Evolutionary conservation across 306 rosid genomes (phyloP).

Genomic region (Canavalia gladiata): DNA sequence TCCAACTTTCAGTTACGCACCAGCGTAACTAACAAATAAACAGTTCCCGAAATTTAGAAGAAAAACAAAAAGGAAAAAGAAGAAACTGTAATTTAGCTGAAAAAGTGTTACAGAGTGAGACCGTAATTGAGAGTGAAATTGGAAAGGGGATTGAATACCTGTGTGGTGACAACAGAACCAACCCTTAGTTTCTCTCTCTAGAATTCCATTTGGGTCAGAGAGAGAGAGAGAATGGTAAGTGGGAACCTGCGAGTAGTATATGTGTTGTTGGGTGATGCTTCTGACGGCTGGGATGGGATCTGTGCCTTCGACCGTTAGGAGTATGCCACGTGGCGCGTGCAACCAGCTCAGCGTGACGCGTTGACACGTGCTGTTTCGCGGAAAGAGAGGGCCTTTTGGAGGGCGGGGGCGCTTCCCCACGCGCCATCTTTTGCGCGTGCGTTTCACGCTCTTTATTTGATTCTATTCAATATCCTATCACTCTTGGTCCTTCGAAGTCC

Average conservation of each 20-base stretch:
- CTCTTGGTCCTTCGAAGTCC: constrained; percentile 18
- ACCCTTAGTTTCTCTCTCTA: constrained; percentile 47
- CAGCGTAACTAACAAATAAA: constrained; percentile 52
- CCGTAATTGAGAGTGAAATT: constrained; percentile 31
- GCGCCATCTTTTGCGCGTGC: constrained; percentile 25
- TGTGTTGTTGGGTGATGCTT: constrained; percentile 53
- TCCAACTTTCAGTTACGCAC: constrained; percentile 43
- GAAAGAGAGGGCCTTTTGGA: constrained; percentile 56
- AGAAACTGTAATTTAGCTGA: constrained; percentile 34
- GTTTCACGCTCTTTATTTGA: neutral
- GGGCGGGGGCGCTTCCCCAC: neutral
- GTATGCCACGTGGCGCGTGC: constrained; percentile 52
- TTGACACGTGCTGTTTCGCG: constrained; percentile 85
- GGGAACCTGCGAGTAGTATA: constrained; percentile 49
- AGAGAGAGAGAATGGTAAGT: constrained; percentile 30
- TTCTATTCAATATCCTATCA: no score
- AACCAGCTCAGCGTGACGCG: constrained; percentile 72
- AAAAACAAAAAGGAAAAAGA: neutral
- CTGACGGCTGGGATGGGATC: constrained; percentile 85
- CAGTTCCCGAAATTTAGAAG: constrained; percentile 14
- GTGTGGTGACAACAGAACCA: constrained; percentile 48
- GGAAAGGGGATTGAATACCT: constrained; percentile 53
- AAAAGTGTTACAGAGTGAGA: constrained; percentile 7
- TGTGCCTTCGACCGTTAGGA: constrained; percentile 41
- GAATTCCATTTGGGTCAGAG: constrained; percentile 50